These are phyloP conservation scores for Madurella mycetomatis DNA, from an alignment of 2,329 filamentous ascomycete genomes.

Conservation along the genomic window DNA sequence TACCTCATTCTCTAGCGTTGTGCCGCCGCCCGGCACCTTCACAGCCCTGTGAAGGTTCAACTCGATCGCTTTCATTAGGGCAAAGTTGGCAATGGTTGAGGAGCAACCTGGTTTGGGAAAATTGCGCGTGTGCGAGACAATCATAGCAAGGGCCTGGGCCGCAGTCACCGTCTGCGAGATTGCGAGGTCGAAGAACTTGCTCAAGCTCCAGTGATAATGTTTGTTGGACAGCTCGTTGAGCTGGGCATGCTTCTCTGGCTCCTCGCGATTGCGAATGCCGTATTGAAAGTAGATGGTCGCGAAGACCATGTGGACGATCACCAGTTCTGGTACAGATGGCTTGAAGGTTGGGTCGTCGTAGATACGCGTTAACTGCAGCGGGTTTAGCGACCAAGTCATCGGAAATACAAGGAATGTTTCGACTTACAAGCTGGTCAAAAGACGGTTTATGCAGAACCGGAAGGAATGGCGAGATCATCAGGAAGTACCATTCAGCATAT, in stretches of 20 bases:
- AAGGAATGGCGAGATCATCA: conserved; percentile 65
- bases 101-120: conserved; percentile 77
- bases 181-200: conserved; percentile 62
- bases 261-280: conserved; percentile 62
- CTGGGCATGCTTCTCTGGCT: conserved; percentile 48
- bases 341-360: conserved; percentile 66
- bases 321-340: conserved; percentile 59
- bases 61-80: conserved; percentile 67
- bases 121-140: conserved; percentile 67
- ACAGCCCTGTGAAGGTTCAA: conserved; percentile 70
- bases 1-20: conserved; percentile 66
- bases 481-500: conserved; percentile 72
- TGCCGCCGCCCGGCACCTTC: conserved; percentile 44
- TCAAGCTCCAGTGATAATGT: conserved; percentile 73
- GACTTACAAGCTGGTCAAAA: conserved; percentile 63
- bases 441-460: conserved; percentile 74
- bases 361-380: conserved; percentile 53
- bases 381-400: conserved; percentile 1
- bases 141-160: conserved; percentile 68
- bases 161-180: conserved; percentile 59
- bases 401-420: conserved; percentile 5
- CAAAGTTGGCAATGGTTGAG: conserved; percentile 61
- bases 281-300: conserved; percentile 75
- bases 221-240: conserved; percentile 65
- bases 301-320: conserved; percentile 74